Evolutionary conservation across 2,329 filamentous ascomycete genomes (phyloP).

Genomic region (Fusarium chaquense): DNA sequence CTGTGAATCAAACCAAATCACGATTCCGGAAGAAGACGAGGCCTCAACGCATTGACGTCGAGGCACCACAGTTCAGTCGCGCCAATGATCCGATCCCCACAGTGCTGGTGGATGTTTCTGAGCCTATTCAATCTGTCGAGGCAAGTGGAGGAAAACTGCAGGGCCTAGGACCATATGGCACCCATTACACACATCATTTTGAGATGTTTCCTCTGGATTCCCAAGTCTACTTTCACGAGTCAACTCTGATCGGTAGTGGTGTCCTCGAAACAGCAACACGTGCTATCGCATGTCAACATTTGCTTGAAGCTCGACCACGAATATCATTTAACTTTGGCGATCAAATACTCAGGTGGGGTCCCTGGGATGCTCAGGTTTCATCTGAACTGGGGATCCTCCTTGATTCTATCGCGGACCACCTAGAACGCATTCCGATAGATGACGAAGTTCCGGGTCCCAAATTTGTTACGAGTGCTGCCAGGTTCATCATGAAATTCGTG

Average conservation of each 20-base stretch:
- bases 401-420: conserved; percentile 67
- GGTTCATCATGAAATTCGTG: conserved; percentile 63
- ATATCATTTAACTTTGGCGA: conserved; percentile 61
- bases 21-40: conserved; percentile 59
- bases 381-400: conserved; percentile 72
- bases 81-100: conserved; percentile 64
- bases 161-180: conserved; percentile 71
- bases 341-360: conserved; percentile 64
- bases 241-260: conserved; percentile 69
- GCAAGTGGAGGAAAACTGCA: conserved; percentile 53
- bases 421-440: conserved; percentile 39
- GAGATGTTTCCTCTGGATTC: conserved; percentile 69
- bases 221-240: conserved; percentile 70
- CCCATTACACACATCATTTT: conserved; percentile 71
- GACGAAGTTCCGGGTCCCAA: conserved; percentile 21
- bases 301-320: conserved; percentile 50
- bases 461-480: conserved; percentile 49
- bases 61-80: conserved; percentile 65
- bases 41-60: conserved; percentile 61
- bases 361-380: conserved; percentile 69
- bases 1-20: conserved; percentile 33
- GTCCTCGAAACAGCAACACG: conserved; percentile 57
- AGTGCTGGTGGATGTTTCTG: conserved; percentile 16
- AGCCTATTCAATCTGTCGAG: conserved; percentile 20
- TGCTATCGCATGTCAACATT: conserved; percentile 44